A percentile compares a stretch with the other conserved stretches of the same genome.
Conservation (phyloP, 208 protist species). For the Naegleria gruberi region DNA sequence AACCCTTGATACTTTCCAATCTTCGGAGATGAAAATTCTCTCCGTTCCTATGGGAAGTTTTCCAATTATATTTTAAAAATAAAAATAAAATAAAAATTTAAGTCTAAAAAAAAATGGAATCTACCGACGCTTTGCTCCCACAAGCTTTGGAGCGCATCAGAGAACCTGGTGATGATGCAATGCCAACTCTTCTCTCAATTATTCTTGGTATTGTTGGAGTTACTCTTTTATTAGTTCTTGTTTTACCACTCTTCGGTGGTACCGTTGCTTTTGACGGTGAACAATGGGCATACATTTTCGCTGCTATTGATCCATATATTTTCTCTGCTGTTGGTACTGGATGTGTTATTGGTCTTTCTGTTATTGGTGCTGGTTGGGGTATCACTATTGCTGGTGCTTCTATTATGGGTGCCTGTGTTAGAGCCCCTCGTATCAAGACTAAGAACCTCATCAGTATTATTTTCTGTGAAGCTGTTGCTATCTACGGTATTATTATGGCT, state of each 20-base stretch:
- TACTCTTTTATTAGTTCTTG: background rate
- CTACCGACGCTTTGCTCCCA: background rate
- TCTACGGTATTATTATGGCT: slow-evolving; percentile 97
- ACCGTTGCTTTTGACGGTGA: background rate
- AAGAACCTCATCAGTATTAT: slow-evolving; percentile 92
- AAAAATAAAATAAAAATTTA: no score
- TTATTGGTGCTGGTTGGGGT: slow-evolving; percentile 39
- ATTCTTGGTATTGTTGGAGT: background rate
- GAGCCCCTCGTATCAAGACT: slow-evolving; percentile 45
- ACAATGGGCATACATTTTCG: slow-evolving; percentile 10
- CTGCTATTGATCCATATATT: slow-evolving; percentile 27
- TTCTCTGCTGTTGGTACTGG: slow-evolving; percentile 31
- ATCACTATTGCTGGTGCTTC: slow-evolving; percentile 29
- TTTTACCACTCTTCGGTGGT: background rate
- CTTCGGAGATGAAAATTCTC: no score
- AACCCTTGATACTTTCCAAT: no score
- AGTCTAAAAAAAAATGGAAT: background rate
- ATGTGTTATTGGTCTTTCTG: slow-evolving; percentile 35
- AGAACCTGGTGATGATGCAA: slow-evolving; percentile 1
- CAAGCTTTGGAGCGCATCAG: background rate
- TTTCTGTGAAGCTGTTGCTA: slow-evolving; percentile 97
- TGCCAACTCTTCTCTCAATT: background rate
- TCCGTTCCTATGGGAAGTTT: no score
- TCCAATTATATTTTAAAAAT: no score
- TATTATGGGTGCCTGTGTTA: slow-evolving; percentile 32